phyloP scores from a whole-genome alignment of 2,329 filamentous ascomycete genomes.

The Lachnellula cervina region DNA sequence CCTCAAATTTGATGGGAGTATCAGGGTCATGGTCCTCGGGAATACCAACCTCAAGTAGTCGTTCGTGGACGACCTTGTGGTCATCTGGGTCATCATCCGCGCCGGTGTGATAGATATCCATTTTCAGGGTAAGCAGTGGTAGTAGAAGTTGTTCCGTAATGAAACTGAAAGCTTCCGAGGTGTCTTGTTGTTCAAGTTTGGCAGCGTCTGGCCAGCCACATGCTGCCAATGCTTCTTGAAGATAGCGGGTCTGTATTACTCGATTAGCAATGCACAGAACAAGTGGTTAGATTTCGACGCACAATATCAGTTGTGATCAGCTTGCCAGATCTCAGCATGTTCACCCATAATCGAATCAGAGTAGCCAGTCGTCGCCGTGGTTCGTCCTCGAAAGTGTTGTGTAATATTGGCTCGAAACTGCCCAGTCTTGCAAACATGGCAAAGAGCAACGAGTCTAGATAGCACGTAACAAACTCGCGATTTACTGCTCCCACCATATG shows the following conservation, averaged over 20 bases:
- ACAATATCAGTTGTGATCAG: slow-evolving; percentile 83
- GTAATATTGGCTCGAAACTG: slow-evolving; percentile 89
- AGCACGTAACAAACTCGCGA: slow-evolving; percentile 83
- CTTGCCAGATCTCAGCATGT: slow-evolving; percentile 78
- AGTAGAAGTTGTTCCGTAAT: slow-evolving; percentile 86
- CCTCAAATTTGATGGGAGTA: slow-evolving; percentile 73
- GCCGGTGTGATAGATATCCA: slow-evolving; percentile 91
- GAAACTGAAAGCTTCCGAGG: slow-evolving; percentile 92
- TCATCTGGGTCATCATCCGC: slow-evolving; percentile 79
- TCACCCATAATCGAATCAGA: slow-evolving; percentile 84
- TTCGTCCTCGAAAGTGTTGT: slow-evolving; percentile 70
- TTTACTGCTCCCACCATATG: slow-evolving; percentile 83
- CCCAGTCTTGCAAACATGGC: slow-evolving; percentile 91
- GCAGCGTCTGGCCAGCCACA: slow-evolving; percentile 87
- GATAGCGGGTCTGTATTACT: slow-evolving; percentile 60
- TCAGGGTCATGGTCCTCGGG: slow-evolving; percentile 59
- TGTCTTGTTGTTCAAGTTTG: slow-evolving; percentile 80
- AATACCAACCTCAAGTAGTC: slow-evolving; percentile 86
- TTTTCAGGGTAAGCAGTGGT: slow-evolving; percentile 82
- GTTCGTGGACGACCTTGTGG: slow-evolving; percentile 90
- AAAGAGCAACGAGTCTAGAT: slow-evolving; percentile 84
- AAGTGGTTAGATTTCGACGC: slow-evolving; percentile 27
- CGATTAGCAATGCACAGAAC: slow-evolving; percentile 12
- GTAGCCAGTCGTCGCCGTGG: slow-evolving; percentile 67
- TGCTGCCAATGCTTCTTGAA: slow-evolving; percentile 75